Evolutionary conservation across 345 rosid genomes (phyloP), one percentile per base, ranked within the genome.

Genomic region (Moricandia moricandioides): DNA sequence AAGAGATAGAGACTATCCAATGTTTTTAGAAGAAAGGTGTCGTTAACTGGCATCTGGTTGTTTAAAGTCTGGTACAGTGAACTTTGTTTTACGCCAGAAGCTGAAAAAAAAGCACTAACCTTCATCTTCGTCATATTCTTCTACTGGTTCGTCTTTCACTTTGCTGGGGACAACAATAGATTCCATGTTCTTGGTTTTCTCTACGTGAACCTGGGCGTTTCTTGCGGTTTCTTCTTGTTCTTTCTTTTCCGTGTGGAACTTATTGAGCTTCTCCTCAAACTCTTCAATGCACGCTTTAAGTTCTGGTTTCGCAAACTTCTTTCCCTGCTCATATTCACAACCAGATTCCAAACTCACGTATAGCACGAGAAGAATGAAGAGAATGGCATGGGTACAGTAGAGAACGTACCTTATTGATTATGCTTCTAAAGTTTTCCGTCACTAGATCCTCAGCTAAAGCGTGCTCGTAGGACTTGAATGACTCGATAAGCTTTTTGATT

Each of bases 231-330:
- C 88, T 80, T 90, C 99, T 82, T 92, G 99, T 76, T 92, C 98
- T 86, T 92, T 92, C 92, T 85, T 92, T 80, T 92, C 97, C 74
- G 75, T 37, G 79, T 90, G 92, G 84, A 89, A 88, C 84, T 89
- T 92, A 70, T 84, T 85, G 62, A 95, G 83, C 84, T 95, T 95
- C 84, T 95, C 98, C 79, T 92, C 99, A 72, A 95, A 95, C 78
- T 95, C 99, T 78, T 95, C 99, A 2, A 92, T 88, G 85, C 90
- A 88, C 10, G 79, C 81, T 84, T 89, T 95, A 7, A 95, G 82
- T 78, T 95, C 99, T 74, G 98, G 97, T 82, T 90, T 95, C 18
- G 96, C 94, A 73, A 95, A 95, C 82, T 95, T 95, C 86, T 92
- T 95, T 8, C 86, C 84, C 99, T 95, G 90, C 78, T 35, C 49